Base-by-base conservation (phyloP, 192 early-diverging fungal genomes). In the Coemansia sp. region DNA sequence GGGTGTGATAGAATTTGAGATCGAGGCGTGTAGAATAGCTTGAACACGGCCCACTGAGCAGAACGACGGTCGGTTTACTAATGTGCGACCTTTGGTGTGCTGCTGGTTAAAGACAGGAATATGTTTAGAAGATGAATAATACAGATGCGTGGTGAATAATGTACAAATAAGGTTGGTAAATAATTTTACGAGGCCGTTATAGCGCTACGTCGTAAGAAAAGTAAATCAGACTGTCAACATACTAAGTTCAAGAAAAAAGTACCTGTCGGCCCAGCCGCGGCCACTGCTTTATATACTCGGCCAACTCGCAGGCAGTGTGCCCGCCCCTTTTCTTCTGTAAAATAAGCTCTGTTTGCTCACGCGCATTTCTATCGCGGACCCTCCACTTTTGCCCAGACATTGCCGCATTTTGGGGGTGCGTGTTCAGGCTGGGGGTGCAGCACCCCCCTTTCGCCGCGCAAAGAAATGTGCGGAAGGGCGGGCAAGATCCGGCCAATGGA, bases 321-420 rank as follows among this genome's bases (percentile, higher is more conserved):
- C 39, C 17, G 19, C 59, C 47, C 25, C 11, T 37, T 47, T 39
- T 14, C 23, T 60, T 45, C 47, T 60, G 41, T 12, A 37, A 61
- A 61, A 61, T 61, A 61, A 50, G 60, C 60, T 50, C 43, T 61
- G 60, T 37, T 61, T 50, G 47, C 60, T 49, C 60, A 50, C 47
- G 60, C 43, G 60, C 47, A 50, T 61, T 61, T 61, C 60, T 50
- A 56, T 56, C 27, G 53, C 54, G 54, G 22, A 17, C 29, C 22
- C 29, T 29, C 25, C 47, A 48, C 4, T 23, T 39, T 8, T 2
- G 59, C 17, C 11, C 29, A 38, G 41, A 37, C 19, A 45, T 61
- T 61, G 32, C 32, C 32, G 6, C 32, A 35, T 51, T 50, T 50
- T 49, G n/a, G 60, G 60, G 60, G 19, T n/a, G 23, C 15, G 60